Conservation (phyloP, 1,284 basidiomycete genomes). For the Phellopilus nigrolimitatus region DNA sequence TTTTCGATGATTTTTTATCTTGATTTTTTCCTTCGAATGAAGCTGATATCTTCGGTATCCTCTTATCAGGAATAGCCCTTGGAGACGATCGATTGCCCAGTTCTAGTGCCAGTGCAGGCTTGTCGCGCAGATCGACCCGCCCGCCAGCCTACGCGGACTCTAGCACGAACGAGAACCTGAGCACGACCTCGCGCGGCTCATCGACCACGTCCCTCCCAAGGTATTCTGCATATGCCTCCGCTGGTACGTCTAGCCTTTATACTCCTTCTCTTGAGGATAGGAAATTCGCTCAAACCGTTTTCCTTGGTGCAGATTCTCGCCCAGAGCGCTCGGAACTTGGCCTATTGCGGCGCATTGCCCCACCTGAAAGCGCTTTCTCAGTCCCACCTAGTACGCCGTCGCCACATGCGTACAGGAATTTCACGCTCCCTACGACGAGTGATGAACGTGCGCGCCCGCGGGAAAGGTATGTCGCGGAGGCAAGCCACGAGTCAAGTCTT, state of each 20-base stretch:
- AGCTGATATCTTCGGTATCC: not conserved
- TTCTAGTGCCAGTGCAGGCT: not conserved
- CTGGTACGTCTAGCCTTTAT: not conserved
- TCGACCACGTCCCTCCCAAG: constrained; percentile 15
- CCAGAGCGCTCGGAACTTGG: no score
- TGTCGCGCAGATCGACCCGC: constrained; percentile 2
- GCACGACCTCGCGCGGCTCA: not conserved
- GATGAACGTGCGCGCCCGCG: constrained; percentile 1
- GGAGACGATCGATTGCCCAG: not conserved
- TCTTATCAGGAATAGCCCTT: not conserved
- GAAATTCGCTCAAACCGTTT: not conserved
- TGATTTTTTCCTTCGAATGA: no score
- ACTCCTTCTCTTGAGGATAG: not conserved
- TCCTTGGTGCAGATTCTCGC: no score
- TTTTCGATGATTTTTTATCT: no score
- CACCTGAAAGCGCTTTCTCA: not conserved
- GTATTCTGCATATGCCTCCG: constrained; percentile 5
- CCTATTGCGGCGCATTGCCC: no score
- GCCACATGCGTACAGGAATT: constrained; percentile 1
- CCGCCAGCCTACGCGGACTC: not conserved
- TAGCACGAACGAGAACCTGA: not conserved
- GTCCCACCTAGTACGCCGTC: not conserved
- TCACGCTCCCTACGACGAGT: constrained; percentile 4
- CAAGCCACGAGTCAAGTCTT: not conserved
- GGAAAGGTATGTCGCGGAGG: not conserved